phyloP scores from a whole-genome alignment of 192 early-diverging fungal genomes.

The Gigaspora rosea region DNA sequence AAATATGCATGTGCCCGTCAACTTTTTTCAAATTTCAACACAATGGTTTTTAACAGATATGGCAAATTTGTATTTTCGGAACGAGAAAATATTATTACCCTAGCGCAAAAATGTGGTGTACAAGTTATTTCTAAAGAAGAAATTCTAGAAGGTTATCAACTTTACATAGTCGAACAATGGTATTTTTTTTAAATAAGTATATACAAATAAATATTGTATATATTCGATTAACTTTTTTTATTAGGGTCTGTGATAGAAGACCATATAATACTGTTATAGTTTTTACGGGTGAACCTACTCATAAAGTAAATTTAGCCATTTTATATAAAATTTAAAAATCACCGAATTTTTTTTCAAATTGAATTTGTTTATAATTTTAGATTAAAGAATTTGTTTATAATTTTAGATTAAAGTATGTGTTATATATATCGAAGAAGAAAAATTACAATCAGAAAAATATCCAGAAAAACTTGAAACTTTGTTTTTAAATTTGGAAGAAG shows the following conservation, averaged over 20 bases:
- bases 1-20: no score
- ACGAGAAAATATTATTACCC: slow-evolving; percentile 28
- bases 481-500: slow-evolving; percentile 32
- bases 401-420: slow-evolving; percentile 43
- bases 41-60: not conserved
- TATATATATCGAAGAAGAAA: slow-evolving; percentile 39
- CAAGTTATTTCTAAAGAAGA: slow-evolving; percentile 31
- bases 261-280: slow-evolving; percentile 47
- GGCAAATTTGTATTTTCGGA: slow-evolving; percentile 41
- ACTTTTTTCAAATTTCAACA: not conserved
- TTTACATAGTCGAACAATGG: slow-evolving; percentile 56
- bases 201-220: not conserved
- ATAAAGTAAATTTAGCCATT: slow-evolving; percentile 33
- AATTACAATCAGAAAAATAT: slow-evolving; percentile 31
- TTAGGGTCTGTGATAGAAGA: slow-evolving; percentile 47
- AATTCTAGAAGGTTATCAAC: slow-evolving; percentile 43
- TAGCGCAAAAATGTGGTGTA: slow-evolving; percentile 35
- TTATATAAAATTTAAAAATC: not conserved
- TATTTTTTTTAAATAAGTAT: slow-evolving; percentile 5
- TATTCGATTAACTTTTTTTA: not conserved
- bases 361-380: slow-evolving; percentile 20
- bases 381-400: slow-evolving; percentile 22
- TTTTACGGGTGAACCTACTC: slow-evolving; percentile 44
- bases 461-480: slow-evolving; percentile 33
- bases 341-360: not conserved